Evolutionary conservation across 306 rosid species (phyloP).

Genomic region (Senna siamea): DNA sequence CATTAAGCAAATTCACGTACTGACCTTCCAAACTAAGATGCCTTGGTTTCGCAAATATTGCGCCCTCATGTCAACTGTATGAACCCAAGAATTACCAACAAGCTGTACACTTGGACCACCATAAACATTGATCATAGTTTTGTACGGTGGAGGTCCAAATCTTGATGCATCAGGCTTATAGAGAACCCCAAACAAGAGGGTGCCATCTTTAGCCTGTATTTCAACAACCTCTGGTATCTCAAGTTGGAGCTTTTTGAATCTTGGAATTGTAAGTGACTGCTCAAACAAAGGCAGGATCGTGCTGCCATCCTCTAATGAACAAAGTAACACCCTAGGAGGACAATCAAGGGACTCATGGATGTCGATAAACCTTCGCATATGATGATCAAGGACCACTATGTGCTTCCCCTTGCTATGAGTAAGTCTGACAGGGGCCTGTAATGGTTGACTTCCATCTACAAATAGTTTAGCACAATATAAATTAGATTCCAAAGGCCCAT

Average conservation of each 20-base stretch:
- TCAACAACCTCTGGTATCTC: slow-evolving; percentile 78
- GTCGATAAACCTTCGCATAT: slow-evolving; percentile 75
- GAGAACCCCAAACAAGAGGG: slow-evolving; percentile 71
- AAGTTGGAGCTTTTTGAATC: slow-evolving; percentile 73
- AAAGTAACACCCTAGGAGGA: slow-evolving; percentile 81
- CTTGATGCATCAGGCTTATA: slow-evolving; percentile 77
- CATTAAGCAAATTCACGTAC: slow-evolving; percentile 44
- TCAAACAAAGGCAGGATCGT: slow-evolving; percentile 68
- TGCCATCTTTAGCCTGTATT: slow-evolving; percentile 68
- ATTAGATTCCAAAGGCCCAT: slow-evolving; percentile 85
- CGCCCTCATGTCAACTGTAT: slow-evolving; percentile 88
- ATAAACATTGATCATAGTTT: slow-evolving; percentile 84
- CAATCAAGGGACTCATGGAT: slow-evolving; percentile 73
- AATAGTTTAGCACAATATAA: slow-evolving; percentile 73
- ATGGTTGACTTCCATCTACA: slow-evolving; percentile 57
- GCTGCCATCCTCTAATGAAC: slow-evolving; percentile 88
- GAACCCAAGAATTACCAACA: slow-evolving; percentile 80
- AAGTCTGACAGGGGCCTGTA: slow-evolving; percentile 72
- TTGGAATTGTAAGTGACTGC: slow-evolving; percentile 60
- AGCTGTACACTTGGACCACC: slow-evolving; percentile 96
- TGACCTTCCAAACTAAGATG: slow-evolving; percentile 94
- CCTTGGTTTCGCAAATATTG: slow-evolving; percentile 87
- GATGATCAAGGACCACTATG: slow-evolving; percentile 83
- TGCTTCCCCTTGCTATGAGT: slow-evolving; percentile 85
- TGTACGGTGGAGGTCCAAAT: slow-evolving; percentile 97